These are phyloP conservation scores for Botryotinia globosa DNA, from an alignment of 2,329 filamentous ascomycete genomes.

Conservation along the genomic window DNA sequence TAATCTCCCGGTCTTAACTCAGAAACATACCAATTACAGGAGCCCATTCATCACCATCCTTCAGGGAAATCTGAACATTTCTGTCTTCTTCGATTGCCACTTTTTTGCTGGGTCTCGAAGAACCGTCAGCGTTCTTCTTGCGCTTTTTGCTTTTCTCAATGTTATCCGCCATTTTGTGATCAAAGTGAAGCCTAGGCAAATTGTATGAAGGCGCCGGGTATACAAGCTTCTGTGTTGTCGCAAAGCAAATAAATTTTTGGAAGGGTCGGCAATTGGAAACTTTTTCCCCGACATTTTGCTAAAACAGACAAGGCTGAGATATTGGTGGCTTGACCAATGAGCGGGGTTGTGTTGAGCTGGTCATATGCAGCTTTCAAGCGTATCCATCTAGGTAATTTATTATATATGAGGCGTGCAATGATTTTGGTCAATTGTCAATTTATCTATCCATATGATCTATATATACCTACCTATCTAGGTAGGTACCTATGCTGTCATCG, in stretches of 20 bases:
- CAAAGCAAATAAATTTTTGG: slow-evolving; percentile 19
- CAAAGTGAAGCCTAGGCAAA: neutral
- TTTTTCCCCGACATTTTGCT: slow-evolving; percentile 22
- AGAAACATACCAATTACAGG: slow-evolving; percentile 51
- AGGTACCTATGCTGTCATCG: neutral
- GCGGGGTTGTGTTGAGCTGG: neutral
- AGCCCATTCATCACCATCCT: slow-evolving; percentile 47
- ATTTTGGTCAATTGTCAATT: too few relatives aligned
- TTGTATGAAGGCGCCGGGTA: neutral
- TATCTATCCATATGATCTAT: too few relatives aligned
- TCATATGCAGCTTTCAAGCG: neutral
- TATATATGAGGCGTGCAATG: neutral
- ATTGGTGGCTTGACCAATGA: neutral
- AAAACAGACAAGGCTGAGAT: slow-evolving; percentile 12
- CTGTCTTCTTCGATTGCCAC: slow-evolving; percentile 44
- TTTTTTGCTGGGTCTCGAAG: slow-evolving; percentile 49
- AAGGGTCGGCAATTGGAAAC: slow-evolving; percentile 15
- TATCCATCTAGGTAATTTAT: neutral
- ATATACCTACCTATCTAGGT: too few relatives aligned
- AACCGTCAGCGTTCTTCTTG: slow-evolving; percentile 48
- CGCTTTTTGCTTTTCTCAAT: slow-evolving; percentile 45
- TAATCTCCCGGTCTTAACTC: neutral
- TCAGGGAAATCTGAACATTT: slow-evolving; percentile 47
- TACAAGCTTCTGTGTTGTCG: neutral
- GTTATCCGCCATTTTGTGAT: slow-evolving; percentile 32